Evolutionary conservation across 1,139 yeast genomes (phyloP).

Genomic region (Diutina scorzettiae): DNA sequence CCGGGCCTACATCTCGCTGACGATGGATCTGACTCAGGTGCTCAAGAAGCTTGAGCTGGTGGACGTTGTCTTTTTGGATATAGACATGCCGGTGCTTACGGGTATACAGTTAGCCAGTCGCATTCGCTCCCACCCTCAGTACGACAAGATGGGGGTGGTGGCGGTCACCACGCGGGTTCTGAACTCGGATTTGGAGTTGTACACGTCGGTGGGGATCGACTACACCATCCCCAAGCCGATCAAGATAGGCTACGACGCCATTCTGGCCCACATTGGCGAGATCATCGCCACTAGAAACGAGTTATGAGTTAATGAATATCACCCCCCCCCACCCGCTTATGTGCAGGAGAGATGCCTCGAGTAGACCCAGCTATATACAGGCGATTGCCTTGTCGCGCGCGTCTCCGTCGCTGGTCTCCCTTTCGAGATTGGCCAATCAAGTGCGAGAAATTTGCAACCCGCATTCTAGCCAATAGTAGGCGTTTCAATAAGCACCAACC

Average conservation of each 20-base stretch:
- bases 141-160: slow-evolving; percentile 19
- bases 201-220: slow-evolving; percentile 27
- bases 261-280: slow-evolving; percentile 12
- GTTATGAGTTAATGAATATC: too few relatives aligned
- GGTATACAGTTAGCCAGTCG: slow-evolving; percentile 28
- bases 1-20: slow-evolving; percentile 16
- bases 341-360: too few relatives aligned
- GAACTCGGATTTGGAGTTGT: slow-evolving; percentile 18
- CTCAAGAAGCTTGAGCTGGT: slow-evolving; percentile 12
- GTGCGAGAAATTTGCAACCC: too few relatives aligned
- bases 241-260: slow-evolving; percentile 14
- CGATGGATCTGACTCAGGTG: slow-evolving; percentile 24
- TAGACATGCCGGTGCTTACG: slow-evolving; percentile 35
- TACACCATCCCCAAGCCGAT: slow-evolving; percentile 32
- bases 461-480: too few relatives aligned
- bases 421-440: too few relatives aligned
- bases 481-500: too few relatives aligned
- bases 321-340: too few relatives aligned
- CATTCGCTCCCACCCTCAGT: slow-evolving; percentile 14
- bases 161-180: slow-evolving; percentile 31
- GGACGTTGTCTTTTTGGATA: slow-evolving; percentile 31
- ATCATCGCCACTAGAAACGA: slow-evolving; percentile 9
- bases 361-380: too few relatives aligned
- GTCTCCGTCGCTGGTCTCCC: too few relatives aligned
- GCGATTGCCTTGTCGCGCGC: too few relatives aligned